Base-by-base conservation (phyloP, 495 filamentous ascomycete genomes). In the Trichoderma parareesei region DNA sequence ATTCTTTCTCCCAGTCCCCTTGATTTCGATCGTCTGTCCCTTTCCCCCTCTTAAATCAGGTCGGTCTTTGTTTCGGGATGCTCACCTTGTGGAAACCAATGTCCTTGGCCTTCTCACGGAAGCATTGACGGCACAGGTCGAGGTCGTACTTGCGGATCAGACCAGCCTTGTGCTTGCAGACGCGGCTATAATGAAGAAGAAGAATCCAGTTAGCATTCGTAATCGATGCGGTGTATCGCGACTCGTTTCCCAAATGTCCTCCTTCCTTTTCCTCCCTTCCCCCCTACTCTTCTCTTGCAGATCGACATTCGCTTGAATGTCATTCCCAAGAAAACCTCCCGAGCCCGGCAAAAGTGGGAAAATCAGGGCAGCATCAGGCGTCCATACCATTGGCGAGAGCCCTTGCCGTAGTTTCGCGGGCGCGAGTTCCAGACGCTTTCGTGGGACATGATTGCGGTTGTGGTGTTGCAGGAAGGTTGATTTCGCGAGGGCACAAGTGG, bases 111-210 rank as follows among this genome's bases (percentile, higher is more conserved):
- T 98, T 97, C 87, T 98, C 94, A 75, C 94, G 83, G 87, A 98
- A 98, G 88, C 94, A 98, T 83, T 98, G 93, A 86, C 92, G 90
- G 89, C 93, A 97, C 86, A 98, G 93, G 82, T 97, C 93, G 75
- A 98, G 86, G 77, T 93, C 93, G 84, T 97, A 97, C 83, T 97
- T 97, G 84, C 92, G 90, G 87, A 97, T 93, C 67, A 97, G 85
- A 91, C 92, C 92, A 71, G 91, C 93, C 74, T 82, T 84, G 88
- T 97, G 91, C 69, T 90, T 87, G 87, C 92, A 97, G 81, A 97
- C 92, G 76, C 92, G 93, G 88, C 92, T 94, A 72, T 82, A 48
- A 48, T 41, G 44, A 48, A 60, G 27, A 11, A 18, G 16, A 65
- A 46, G 27, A 55, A 8, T 48, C 55, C 37, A 37, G 64, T 71